Evolutionary conservation across 2,329 filamentous ascomycete genomes (phyloP).

Genomic region (Colletotrichum spaethianum): DNA sequence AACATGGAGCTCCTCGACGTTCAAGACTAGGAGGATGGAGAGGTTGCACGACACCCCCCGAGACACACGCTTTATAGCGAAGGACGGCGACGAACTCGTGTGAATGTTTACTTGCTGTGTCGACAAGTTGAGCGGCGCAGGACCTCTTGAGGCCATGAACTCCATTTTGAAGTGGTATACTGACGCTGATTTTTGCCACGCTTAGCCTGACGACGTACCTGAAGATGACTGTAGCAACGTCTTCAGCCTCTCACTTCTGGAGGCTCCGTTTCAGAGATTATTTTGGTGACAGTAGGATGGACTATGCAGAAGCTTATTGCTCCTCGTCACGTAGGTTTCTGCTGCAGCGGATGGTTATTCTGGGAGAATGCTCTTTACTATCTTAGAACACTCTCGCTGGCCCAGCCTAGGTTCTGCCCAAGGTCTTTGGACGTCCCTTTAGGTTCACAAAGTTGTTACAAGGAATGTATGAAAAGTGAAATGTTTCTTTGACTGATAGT

Average conservation of each 20-base stretch:
- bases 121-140: slow-evolving; percentile 37
- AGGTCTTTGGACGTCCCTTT: background rate
- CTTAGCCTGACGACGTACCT: slow-evolving; percentile 31
- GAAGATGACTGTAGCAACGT: background rate
- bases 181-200: no score
- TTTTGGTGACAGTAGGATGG: slow-evolving; percentile 46
- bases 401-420: slow-evolving; percentile 37
- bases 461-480: background rate
- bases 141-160: slow-evolving; percentile 40
- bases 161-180: slow-evolving; percentile 42
- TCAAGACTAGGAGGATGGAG: slow-evolving; percentile 42
- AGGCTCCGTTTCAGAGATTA: slow-evolving; percentile 37
- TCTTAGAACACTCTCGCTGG: no score
- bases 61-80: slow-evolving; percentile 38
- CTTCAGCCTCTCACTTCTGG: background rate
- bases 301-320: slow-evolving; percentile 48
- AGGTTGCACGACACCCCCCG: slow-evolving; percentile 43
- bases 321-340: slow-evolving; percentile 43
- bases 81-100: slow-evolving; percentile 16
- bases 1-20: background rate
- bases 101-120: slow-evolving; percentile 43
- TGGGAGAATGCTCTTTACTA: slow-evolving; percentile 38
- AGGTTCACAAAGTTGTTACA: background rate
- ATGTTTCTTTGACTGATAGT: background rate
- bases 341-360: slow-evolving; percentile 30